Conservation (phyloP, 169 alveolate genomes). For the Cyclospora cayetanensis region DNA sequence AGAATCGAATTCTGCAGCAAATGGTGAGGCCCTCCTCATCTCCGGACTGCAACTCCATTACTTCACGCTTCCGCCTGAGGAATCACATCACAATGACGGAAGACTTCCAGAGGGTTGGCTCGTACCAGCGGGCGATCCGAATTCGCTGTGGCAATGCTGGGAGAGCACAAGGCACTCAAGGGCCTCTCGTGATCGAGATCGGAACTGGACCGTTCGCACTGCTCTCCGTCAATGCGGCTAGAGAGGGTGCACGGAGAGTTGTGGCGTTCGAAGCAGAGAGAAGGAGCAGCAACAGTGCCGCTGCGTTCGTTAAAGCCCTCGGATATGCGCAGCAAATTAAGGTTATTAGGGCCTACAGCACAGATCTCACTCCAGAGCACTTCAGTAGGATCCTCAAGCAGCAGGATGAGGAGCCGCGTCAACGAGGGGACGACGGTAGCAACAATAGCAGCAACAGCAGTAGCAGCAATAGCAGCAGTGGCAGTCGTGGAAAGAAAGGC, state of each 20-base stretch:
- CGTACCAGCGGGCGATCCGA: slow-evolving; percentile 59
- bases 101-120: slow-evolving; percentile 56
- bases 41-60: slow-evolving; percentile 52
- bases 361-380: neutral
- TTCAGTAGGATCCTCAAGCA: neutral
- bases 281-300: slow-evolving; percentile 42
- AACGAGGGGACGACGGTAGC: neutral
- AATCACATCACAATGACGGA: slow-evolving; percentile 65
- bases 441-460: slow-evolving; percentile 7
- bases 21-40: slow-evolving; percentile 21
- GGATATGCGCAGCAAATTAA: slow-evolving; percentile 11
- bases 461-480: neutral
- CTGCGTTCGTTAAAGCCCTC: neutral
- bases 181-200: slow-evolving; percentile 54
- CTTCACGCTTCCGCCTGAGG: slow-evolving; percentile 55
- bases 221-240: slow-evolving; percentile 67
- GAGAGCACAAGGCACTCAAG: neutral
- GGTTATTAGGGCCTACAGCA: slow-evolving; percentile 34
- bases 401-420: neutral
- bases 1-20: slow-evolving; percentile 31
- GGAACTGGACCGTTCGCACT: slow-evolving; percentile 73
- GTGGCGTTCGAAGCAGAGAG: slow-evolving; percentile 62
- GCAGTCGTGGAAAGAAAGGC: neutral
- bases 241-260: slow-evolving; percentile 64
- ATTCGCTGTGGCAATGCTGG: neutral